Evolutionary conservation across 2,329 filamentous ascomycete species (phyloP).

Genomic region (Nannizziopsis barbatae): DNA sequence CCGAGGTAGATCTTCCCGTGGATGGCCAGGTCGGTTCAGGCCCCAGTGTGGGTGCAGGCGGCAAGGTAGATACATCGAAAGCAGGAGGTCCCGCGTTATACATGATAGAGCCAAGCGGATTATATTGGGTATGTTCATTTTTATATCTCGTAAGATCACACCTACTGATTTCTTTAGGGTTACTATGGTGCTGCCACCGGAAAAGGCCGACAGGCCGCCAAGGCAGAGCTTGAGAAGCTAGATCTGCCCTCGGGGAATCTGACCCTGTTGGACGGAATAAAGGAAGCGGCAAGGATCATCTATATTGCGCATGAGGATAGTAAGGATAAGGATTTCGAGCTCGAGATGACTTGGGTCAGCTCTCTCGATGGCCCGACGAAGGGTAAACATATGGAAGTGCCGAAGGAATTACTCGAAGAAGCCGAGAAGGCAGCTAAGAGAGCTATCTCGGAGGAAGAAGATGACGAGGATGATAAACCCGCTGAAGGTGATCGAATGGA

Average conservation of each 20-base stretch:
- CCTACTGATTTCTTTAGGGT: constrained; percentile 44
- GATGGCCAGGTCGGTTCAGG: constrained; percentile 83
- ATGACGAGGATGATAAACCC: constrained; percentile 60
- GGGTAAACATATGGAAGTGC: constrained; percentile 85
- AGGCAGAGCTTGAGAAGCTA: constrained; percentile 96
- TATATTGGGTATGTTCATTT: constrained; percentile 63
- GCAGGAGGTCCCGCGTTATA: constrained; percentile 88
- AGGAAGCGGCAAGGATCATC: constrained; percentile 94
- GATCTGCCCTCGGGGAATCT: constrained; percentile 69
- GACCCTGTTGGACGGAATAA: constrained; percentile 75
- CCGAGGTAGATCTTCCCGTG: constrained; percentile 70
- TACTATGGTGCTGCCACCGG: constrained; percentile 97
- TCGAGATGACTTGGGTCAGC: constrained; percentile 99
- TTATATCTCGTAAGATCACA: neutral
- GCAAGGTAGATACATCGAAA: constrained; percentile 63
- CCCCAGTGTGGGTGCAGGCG: constrained; percentile 67
- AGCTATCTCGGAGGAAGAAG: constrained; percentile 73
- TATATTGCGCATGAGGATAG: constrained; percentile 96
- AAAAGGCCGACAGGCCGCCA: constrained; percentile 91
- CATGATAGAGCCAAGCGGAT: constrained; percentile 96
- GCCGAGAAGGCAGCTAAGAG: constrained; percentile 88
- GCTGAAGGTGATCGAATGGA: constrained; percentile 72
- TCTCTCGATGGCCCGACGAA: constrained; percentile 73
- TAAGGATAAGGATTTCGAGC: constrained; percentile 99
- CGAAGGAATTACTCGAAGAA: constrained; percentile 79